Evolutionary conservation across 148 eudicot genomes (phyloP).

Genomic region (Rhododendron molle): DNA sequence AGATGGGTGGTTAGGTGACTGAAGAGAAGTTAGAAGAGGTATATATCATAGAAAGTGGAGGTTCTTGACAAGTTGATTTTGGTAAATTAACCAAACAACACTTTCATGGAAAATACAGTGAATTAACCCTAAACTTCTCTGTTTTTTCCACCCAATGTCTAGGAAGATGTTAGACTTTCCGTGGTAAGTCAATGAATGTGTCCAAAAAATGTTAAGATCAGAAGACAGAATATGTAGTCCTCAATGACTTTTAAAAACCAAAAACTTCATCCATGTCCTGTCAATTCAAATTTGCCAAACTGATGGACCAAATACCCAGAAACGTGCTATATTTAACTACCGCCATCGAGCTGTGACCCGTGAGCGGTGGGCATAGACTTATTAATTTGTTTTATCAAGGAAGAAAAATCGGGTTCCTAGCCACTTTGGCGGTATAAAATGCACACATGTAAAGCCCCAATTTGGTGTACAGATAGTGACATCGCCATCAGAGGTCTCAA

Average conservation of each 20-base stretch:
- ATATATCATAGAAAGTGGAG: neutral
- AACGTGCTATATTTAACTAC: neutral
- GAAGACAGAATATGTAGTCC: neutral
- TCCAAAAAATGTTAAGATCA: neutral
- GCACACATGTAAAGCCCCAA: neutral
- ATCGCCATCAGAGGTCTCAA: neutral
- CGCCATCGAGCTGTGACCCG: neutral
- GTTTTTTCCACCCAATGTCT: slow-evolving; percentile 1
- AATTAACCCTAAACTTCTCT: neutral
- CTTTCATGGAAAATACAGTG: neutral
- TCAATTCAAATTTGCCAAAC: neutral
- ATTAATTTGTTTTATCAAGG: too few relatives aligned
- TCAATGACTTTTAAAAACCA: neutral
- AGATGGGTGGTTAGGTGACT: neutral
- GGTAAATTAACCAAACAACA: neutral
- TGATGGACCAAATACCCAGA: neutral
- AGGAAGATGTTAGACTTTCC: neutral
- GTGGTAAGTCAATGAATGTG: neutral
- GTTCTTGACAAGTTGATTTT: neutral
- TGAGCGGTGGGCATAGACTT: too few relatives aligned
- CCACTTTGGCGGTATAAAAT: neutral
- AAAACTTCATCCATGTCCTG: neutral
- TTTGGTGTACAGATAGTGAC: neutral
- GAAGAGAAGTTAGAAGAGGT: neutral
- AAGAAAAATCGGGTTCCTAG: neutral